Percentiles rank a stretch among this genome's conserved stretches.
phyloP scores from a whole-genome alignment of 176 grass and related monocot species.

The Sorghum bicolor region Sorghum_bicolor_NCBIv3 NC_012872.2:9570501-9571000 shows the following conservation, averaged over 20 bases:
- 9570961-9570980: conserved; percentile 44
- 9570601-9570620: not conserved
- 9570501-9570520: conserved; percentile 65
- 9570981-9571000: not conserved
- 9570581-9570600: not conserved
- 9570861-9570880: conserved; percentile 64
- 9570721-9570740: conserved; percentile 29
- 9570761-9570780: conserved; percentile 48
- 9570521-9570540: conserved; percentile 38
- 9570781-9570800: conserved; percentile 58
- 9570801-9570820: conserved; percentile 60
- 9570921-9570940: conserved; percentile 56
- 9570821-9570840: not conserved
- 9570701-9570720: not conserved
- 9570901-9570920: conserved; percentile 45
- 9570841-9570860: conserved; percentile 37
- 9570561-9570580: not conserved
- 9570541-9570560: not conserved
- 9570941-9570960: conserved; percentile 59
- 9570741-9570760: conserved; percentile 67
- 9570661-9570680: not conserved
- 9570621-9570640: not conserved
- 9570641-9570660: not conserved
- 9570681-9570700: not conserved
- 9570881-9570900: conserved; percentile 42